Evolutionary conservation across 805 yeast genomes (phyloP).

Genomic region (Saturnispora galanensis): DNA sequence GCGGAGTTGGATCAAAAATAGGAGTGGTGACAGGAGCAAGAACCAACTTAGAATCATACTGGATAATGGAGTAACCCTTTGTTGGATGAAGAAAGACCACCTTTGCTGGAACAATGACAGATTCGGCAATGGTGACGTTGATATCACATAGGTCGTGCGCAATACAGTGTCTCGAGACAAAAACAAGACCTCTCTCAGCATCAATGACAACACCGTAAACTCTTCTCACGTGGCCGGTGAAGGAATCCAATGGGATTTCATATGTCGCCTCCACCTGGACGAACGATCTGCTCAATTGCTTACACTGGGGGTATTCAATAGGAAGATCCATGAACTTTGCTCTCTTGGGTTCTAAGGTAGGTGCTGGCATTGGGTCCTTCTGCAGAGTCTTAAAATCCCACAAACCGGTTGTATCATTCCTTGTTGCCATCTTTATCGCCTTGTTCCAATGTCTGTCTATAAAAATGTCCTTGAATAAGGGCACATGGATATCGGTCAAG

Average conservation of each 20-base stretch:
- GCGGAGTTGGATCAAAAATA: conserved; percentile 41
- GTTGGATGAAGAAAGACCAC: conserved; percentile 83
- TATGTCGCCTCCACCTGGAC: conserved; percentile 57
- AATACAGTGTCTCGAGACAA: conserved; percentile 67
- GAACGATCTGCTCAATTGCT: conserved; percentile 53
- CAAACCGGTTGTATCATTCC: conserved; percentile 47
- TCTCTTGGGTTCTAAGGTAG: conserved; percentile 40
- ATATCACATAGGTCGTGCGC: conserved; percentile 80
- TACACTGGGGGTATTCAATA: conserved; percentile 41
- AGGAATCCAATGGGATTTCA: conserved; percentile 71
- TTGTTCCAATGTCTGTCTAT: conserved; percentile 83
- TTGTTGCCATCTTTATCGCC: conserved; percentile 54
- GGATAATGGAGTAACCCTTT: conserved; percentile 72
- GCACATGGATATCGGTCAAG: conserved; percentile 70
- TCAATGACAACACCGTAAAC: conserved; percentile 78
- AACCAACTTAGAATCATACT: conserved; percentile 71
- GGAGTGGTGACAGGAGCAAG: conserved; percentile 67
- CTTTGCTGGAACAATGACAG: conserved; percentile 67
- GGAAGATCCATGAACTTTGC: conserved; percentile 70
- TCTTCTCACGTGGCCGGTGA: conserved; percentile 47
- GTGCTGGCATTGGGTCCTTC: conserved; percentile 54
- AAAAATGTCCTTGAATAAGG: conserved; percentile 52
- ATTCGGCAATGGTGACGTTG: conserved; percentile 73
- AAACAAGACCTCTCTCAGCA: conserved; percentile 66
- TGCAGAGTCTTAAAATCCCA: conserved; percentile 46